Conservation (phyloP, 106 monocot genomes). For the Triglochin maritima region DNA sequence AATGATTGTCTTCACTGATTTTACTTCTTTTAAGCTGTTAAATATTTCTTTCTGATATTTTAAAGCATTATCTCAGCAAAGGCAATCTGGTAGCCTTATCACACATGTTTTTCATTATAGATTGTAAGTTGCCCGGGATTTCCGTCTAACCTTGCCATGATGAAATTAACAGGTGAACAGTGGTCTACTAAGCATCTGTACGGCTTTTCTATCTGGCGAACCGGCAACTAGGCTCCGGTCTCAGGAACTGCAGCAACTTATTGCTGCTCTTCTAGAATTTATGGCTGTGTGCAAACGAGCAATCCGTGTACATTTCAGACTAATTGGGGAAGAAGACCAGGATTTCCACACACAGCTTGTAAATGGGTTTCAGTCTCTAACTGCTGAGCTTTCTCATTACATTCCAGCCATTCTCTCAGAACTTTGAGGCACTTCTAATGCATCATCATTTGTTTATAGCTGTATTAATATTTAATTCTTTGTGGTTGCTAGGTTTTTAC, state of each 20-base stretch:
- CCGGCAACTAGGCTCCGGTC: conserved; percentile 95
- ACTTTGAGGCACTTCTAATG: conserved; percentile 17
- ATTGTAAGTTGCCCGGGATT: background rate
- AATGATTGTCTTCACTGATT: no score
- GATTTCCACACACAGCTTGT: conserved; percentile 99
- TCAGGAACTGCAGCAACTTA: conserved; percentile 95
- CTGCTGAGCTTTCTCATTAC: conserved; percentile 97
- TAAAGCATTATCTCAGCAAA: no score
- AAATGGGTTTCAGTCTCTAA: conserved; percentile 95
- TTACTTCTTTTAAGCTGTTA: no score
- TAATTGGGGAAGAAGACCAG: conserved; percentile 98
- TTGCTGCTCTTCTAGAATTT: conserved; percentile 94
- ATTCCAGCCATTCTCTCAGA: conserved; percentile 98
- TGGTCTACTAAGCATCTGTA: conserved; percentile 91
- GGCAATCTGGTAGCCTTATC: no score
- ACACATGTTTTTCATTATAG: no score
- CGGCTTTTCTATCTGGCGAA: conserved; percentile 93
- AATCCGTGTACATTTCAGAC: conserved; percentile 86
- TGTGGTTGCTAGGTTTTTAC: background rate
- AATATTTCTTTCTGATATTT: no score
- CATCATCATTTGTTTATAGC: no score
- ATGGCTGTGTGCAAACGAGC: conserved; percentile 99
- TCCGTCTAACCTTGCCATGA: background rate
- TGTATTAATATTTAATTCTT: background rate
- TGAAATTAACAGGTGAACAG: conserved; percentile 76